Evolutionary conservation across 441 rosid species (phyloP), one percentile per base, ranked within the genome.

Genomic region (Breynia disticha): DNA sequence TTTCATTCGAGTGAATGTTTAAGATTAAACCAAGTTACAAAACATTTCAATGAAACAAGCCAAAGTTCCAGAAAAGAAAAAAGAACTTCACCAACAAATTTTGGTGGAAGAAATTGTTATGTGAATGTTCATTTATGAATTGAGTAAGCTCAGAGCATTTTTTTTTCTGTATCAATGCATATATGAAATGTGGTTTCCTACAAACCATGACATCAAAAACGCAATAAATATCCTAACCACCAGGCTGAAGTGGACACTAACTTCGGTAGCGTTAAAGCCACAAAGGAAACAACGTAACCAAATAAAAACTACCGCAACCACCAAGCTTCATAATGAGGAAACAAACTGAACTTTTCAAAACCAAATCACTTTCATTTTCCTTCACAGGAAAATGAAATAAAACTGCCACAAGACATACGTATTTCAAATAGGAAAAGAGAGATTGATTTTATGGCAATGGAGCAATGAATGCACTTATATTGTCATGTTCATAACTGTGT

Each of bases 211-310:
- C 13, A 18, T 48, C 16, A 51, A 24, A 19, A 52, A 46, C 18
- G 54, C 15, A 39, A 21, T 19, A 60, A 66, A 60, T 50, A 55
- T 42, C 61, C 43, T 35, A 77, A 62, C 67, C 57, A 50, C 32
- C 32, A 19, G 63, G 28, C 52, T 19, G 41, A 57, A 64, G 45
- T 28, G 35, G 35, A 28, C 35, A 28, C 1, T 4, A n/a, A 16
- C 20, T 43, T 28, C 8, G 35, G 35, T 28, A 2, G 35, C 66
- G 37, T 60, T 19, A 48, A 57, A 43, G 62, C 37, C 43, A 38
- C 57, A 22, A 1, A n/a, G 11, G 16, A 46, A 59, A 55, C 44
- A 50, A 50, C 15, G 51, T 10, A 48, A 53, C 12, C 51, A 54
- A 35, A n/a, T 9, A 28, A 7, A 47, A 55, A 57, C 11, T 35